Conservation (phyloP, 495 filamentous ascomycete genomes). For the Tetracladium setigerum region DNA sequence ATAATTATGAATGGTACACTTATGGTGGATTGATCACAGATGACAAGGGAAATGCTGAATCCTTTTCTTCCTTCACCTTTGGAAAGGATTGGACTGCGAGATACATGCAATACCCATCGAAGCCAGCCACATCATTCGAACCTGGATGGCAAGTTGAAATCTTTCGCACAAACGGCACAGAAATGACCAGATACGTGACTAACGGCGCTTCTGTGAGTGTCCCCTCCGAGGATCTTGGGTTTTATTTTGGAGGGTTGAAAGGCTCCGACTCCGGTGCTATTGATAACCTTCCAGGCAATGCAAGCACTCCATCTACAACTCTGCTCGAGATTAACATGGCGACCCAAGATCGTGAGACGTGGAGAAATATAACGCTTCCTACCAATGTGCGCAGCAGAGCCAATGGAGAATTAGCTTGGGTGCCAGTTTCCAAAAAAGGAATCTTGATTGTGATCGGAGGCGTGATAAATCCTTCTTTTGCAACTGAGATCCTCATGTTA, state of each 20-base stretch:
- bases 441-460: constrained; percentile 62
- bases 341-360: constrained; percentile 37
- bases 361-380: constrained; percentile 50
- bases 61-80: too few species aligned
- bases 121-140: constrained; percentile 30
- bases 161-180: constrained; percentile 27
- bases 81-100: constrained; percentile 28
- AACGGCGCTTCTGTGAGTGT: constrained; percentile 55
- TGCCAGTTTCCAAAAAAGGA: constrained; percentile 56
- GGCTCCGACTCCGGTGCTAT: constrained; percentile 38
- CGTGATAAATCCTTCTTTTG: constrained; percentile 44
- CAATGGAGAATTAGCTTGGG: constrained; percentile 60
- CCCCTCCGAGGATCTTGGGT: constrained; percentile 65
- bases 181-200: constrained; percentile 55
- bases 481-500: constrained; percentile 7
- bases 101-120: constrained; percentile 47
- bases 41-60: constrained; percentile 23
- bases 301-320: constrained; percentile 32
- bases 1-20: constrained; percentile 49
- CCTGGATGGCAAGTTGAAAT: constrained; percentile 29
- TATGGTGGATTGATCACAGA: constrained; percentile 40
- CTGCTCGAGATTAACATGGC: constrained; percentile 57
- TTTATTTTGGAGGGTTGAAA: constrained; percentile 61
- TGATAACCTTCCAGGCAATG: constrained; percentile 24
- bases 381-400: constrained; percentile 43